Base-by-base conservation (phyloP, 768 basidiomycete species). In the Rhodosporidiobolus odoratus region DNA sequence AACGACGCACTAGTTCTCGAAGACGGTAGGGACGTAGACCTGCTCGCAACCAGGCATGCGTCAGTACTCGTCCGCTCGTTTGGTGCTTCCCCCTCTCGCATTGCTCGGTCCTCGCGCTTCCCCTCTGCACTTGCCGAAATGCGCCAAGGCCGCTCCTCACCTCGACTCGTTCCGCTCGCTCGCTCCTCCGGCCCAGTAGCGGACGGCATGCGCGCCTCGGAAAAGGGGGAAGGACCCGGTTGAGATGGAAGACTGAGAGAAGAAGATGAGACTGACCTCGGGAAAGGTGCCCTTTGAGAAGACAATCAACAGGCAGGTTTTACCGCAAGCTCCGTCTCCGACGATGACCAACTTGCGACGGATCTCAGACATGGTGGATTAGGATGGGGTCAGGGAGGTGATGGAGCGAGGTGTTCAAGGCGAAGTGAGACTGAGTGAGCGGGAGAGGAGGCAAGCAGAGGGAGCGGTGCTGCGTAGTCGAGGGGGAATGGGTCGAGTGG, bases 21-120 rank as follows among this genome's bases (percentile, higher is more conserved):
- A 99, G 61, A 99, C 96, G 68, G 96, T 99, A 59, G 96, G 96
- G 73, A 98, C 93, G 79, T 98, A 98, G 77, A 98, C 96, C 95
- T 98, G 75, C 45, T 25, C n/a, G 4, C n/a, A n/a, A n/a, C n/a
- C n/a, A n/a, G n/a, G n/a, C n/a, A n/a, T n/a, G 41, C 27, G 37
- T 6, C 48, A 48, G 9, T 37, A 52, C 12, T 15, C 38, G 57
- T 3, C 16, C 16, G 9, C 38, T 57, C 15, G 35, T 37, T 15
- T 25, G 53, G 34, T 30, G 45, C 41, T 19, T 32, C 62, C n/a
- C 10, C 27, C 60, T 43, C n/a, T n/a, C n/a, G n/a, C n/a, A n/a
- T 54, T 4, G 52, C 52, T 54, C 52, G 52, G 52, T 54, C 52
- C 52, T 34, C 60, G 64, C 40, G 47, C 58, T 25, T 52, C 53